Base-by-base conservation (phyloP, 805 yeast species). In the Nakazawaea populi region DNA sequence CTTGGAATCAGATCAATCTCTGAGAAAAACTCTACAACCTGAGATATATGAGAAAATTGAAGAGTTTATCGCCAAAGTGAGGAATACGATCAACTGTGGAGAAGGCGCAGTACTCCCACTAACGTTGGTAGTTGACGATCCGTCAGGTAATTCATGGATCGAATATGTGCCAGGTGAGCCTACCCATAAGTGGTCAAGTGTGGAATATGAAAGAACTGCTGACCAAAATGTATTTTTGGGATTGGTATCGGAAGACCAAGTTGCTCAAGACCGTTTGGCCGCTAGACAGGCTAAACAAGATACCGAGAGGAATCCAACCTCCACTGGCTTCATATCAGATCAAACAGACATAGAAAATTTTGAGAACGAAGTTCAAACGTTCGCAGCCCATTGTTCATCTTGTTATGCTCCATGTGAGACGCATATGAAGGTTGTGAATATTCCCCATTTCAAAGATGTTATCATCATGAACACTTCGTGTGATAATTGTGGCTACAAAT, bases 361-460 rank as follows among this genome's bases (percentile, higher is more conserved):
- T 60, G 77, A 78, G 49, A 89, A 87, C 59, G 99, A 94, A 68
- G 96, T 94, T 27, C 98, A 94, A 69, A 85, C 92, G 7, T 94
- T 94, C 73, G 76, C 77, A 42, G 96, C 97, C 4, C 80, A 96
- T 8, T 94, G 99, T 69, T 92, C 98, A 7, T 79, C 94, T 18
- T 94, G 99, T 69, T 79, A 76, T 58, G 79, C 78, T 52, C 81
- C 83, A 10, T 87, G 96, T 67, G 88, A 82, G 51, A 94, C 99
- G 2, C 95, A 91, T 65, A 94, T 94, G 99, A 94, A 94, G 72
- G 80, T 90, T 38, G 96, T 94, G 27, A 85, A 89, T 66, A 94
- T 94, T 58, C 99, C 99, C 24, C 98, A 94, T 70, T 94, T 94
- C 79, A 91, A 92, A 71, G 98, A 94, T 58, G 99, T 94, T 40